Evolutionary conservation across 2,329 filamentous ascomycete genomes (phyloP).

Genomic region (Aspergillus unguis): DNA sequence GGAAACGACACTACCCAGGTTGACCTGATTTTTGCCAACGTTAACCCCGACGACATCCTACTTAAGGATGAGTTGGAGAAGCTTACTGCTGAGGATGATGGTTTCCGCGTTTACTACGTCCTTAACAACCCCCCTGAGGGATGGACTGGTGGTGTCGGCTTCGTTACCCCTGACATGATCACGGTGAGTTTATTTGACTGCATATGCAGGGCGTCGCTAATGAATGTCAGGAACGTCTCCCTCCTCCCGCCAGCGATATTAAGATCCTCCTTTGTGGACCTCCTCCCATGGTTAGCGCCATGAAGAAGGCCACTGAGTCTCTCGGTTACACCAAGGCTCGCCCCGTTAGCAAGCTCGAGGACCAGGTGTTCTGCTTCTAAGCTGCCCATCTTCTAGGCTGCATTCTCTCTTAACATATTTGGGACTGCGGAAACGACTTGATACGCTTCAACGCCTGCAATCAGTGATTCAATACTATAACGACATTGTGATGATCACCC

Average conservation of each 20-base stretch:
- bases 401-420: too few relatives aligned
- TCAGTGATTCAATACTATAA: background rate
- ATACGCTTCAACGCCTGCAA: background rate
- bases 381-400: background rate
- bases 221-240: slow-evolving; percentile 52
- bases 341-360: slow-evolving; percentile 94
- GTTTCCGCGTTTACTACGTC: slow-evolving; percentile 89
- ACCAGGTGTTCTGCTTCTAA: slow-evolving; percentile 97
- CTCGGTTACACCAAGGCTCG: slow-evolving; percentile 89
- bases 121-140: slow-evolving; percentile 90
- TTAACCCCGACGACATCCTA: slow-evolving; percentile 87
- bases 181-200: slow-evolving; percentile 54
- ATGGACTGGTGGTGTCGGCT: slow-evolving; percentile 91
- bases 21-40: slow-evolving; percentile 95
- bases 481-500: background rate
- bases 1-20: slow-evolving; percentile 82
- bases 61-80: slow-evolving; percentile 87
- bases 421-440: background rate
- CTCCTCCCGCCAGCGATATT: slow-evolving; percentile 77
- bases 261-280: slow-evolving; percentile 95
- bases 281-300: slow-evolving; percentile 90
- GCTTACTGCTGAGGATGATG: slow-evolving; percentile 70
- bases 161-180: slow-evolving; percentile 94
- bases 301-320: slow-evolving; percentile 92
- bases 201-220: background rate